phyloP scores from a whole-genome alignment of 1,284 basidiomycete genomes.

The Ceratobasidium sp. region DNA sequence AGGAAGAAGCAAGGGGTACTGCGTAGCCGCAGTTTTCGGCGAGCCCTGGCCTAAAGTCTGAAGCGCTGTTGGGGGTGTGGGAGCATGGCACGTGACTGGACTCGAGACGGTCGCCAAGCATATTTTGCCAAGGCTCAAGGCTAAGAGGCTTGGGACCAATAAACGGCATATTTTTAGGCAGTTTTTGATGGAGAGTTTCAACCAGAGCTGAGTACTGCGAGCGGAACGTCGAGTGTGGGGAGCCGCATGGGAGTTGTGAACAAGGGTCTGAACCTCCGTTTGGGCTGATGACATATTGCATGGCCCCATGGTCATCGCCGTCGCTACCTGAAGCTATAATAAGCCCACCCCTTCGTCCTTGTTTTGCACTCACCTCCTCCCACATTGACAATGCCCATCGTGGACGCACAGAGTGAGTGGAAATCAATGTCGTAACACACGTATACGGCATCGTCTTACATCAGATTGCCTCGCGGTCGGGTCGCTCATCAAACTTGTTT shows the following conservation, averaged over 20 bases:
- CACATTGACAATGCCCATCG: neutral
- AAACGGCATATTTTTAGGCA: constrained; percentile 1
- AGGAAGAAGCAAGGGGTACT: too few relatives aligned
- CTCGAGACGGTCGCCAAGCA: constrained; percentile 3
- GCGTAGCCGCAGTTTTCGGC: neutral
- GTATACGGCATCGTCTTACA: neutral
- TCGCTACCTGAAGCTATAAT: neutral
- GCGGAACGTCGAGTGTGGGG: too few relatives aligned
- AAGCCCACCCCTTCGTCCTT: neutral
- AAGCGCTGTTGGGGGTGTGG: neutral
- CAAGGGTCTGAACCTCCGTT: too few relatives aligned
- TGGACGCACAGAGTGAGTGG: constrained; percentile 1
- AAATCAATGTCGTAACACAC: constrained; percentile 4
- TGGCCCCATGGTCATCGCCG: neutral
- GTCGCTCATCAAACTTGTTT: neutral
- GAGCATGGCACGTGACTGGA: neutral
- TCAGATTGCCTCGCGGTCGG: too few relatives aligned
- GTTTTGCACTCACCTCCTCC: neutral
- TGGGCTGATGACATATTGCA: too few relatives aligned
- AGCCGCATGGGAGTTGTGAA: too few relatives aligned
- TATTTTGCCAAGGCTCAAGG: neutral
- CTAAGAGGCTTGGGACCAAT: constrained; percentile 25
- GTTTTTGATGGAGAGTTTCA: neutral
- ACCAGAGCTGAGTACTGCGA: too few relatives aligned
- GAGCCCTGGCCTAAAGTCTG: neutral